phyloP scores from a whole-genome alignment of 2,329 filamentous ascomycete genomes.

The Diaporthe citrichinensis region DNA sequence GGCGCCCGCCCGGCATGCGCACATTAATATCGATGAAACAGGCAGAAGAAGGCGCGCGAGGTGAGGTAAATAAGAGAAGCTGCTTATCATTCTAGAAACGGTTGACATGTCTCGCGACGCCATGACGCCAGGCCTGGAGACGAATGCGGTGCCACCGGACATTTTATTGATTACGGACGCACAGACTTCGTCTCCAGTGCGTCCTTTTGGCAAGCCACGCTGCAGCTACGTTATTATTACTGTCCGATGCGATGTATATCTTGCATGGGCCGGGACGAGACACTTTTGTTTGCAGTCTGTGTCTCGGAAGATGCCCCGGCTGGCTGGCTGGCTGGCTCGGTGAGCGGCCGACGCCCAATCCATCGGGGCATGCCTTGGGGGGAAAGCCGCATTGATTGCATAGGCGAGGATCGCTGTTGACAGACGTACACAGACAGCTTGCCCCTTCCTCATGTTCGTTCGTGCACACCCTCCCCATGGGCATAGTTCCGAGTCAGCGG shows the following conservation, averaged over 20 bases:
- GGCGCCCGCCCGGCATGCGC: conserved; percentile 1
- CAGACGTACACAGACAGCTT: neutral
- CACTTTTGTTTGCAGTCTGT: neutral
- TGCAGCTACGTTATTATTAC: neutral
- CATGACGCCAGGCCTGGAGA: neutral
- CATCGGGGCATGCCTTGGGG: neutral
- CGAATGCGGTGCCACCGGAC: conserved; percentile 22
- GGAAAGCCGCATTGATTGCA: neutral
- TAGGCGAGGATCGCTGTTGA: neutral
- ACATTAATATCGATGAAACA: conserved; percentile 24
- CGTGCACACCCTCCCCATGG: neutral
- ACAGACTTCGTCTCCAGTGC: neutral
- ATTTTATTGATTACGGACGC: conserved; percentile 10
- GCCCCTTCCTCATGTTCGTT: neutral
- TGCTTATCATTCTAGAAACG: conserved; percentile 16
- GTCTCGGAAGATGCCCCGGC: conserved; percentile 12
- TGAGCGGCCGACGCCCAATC: conserved; percentile 11
- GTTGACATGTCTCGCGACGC: conserved; percentile 22
- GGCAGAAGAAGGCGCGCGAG: conserved; percentile 6
- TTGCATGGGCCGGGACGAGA: conserved; percentile 21
- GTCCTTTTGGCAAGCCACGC: conserved; percentile 1
- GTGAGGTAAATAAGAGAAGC: conserved; percentile 11
- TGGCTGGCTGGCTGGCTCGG: conserved; percentile 14
- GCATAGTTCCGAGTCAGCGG: conserved; percentile 21
- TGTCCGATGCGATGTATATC: conserved; percentile 3